Percentiles rank a stretch among this genome's conserved stretches.
These are phyloP conservation scores for Lachnellula cervina DNA, from an alignment of 2,329 filamentous ascomycete genomes.

Conservation along the genomic window DNA sequence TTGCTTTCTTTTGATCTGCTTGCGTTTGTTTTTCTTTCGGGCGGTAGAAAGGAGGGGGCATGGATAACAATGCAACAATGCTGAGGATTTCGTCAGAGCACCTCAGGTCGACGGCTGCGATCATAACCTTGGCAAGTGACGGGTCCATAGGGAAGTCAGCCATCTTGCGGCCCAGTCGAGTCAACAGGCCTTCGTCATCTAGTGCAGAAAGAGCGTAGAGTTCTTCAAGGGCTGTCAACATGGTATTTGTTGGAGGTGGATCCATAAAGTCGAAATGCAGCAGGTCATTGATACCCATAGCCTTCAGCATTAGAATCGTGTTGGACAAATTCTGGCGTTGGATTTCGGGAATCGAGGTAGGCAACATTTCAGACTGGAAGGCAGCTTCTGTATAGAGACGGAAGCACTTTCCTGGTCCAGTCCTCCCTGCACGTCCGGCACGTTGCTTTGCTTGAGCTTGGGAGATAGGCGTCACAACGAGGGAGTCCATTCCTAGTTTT, in stretches of 20 bases:
- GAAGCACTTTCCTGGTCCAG: slow-evolving; percentile 94
- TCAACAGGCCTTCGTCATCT: slow-evolving; percentile 92
- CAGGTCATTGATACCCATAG: slow-evolving; percentile 98
- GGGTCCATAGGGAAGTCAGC: slow-evolving; percentile 98
- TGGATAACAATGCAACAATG: slow-evolving; percentile 91
- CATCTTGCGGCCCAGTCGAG: slow-evolving; percentile 91
- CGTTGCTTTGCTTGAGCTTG: slow-evolving; percentile 95
- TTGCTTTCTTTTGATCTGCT: slow-evolving; percentile 95
- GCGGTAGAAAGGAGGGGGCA: slow-evolving; percentile 84
- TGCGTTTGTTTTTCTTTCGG: slow-evolving; percentile 96
- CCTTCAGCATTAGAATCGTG: slow-evolving; percentile 96
- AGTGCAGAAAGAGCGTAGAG: slow-evolving; percentile 87
- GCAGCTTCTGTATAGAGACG: slow-evolving; percentile 91
- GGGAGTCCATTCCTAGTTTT: slow-evolving; percentile 94
- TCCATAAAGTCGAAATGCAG: slow-evolving; percentile 99
- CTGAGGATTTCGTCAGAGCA: slow-evolving; percentile 93
- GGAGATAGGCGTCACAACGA: slow-evolving; percentile 93
- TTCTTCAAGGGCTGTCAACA: slow-evolving; percentile 93
- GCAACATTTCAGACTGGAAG: slow-evolving; percentile 94
- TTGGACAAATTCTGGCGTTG: slow-evolving; percentile 88
- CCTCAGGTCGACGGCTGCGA: slow-evolving; percentile 77
- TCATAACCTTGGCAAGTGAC: slow-evolving; percentile 81
- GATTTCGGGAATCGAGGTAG: slow-evolving; percentile 93
- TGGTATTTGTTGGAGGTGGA: slow-evolving; percentile 92
- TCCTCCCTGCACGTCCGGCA: slow-evolving; percentile 87